Percentiles rank a stretch among this genome's conserved stretches.
These are phyloP conservation scores for Coniochaeta sp. DNA, from an alignment of 2,329 filamentous ascomycete genomes.

Conservation along the genomic window DNA sequence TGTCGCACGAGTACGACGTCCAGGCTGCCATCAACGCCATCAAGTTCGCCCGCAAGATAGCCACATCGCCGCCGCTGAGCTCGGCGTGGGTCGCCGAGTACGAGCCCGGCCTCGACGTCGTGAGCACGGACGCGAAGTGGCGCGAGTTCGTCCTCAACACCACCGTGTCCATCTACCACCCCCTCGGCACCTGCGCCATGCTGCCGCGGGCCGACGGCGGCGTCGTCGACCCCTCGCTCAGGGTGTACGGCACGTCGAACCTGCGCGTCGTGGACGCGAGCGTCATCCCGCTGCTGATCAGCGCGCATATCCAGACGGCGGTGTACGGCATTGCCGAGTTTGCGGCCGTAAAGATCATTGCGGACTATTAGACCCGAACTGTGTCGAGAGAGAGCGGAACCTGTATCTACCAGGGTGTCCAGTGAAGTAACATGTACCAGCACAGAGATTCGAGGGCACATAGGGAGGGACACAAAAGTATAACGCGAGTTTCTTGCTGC, in stretches of 20 bases:
- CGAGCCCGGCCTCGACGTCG: constrained; percentile 19
- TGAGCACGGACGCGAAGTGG: constrained; percentile 13
- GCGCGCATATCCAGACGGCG: constrained; percentile 12
- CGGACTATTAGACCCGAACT: background rate
- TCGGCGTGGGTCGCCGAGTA: constrained; percentile 24
- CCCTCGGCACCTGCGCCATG: constrained; percentile 13
- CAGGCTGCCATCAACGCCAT: constrained; percentile 13
- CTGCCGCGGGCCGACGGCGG: constrained; percentile 11
- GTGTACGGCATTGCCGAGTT: constrained; percentile 13
- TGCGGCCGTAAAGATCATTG: constrained; percentile 15
- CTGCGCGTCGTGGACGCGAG: constrained; percentile 14
- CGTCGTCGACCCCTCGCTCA: constrained; percentile 10
- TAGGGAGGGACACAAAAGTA: too few relatives aligned
- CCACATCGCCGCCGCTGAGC: constrained; percentile 21
- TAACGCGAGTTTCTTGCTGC: too few relatives aligned
- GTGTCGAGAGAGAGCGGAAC: too few relatives aligned
- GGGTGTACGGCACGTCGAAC: constrained; percentile 11
- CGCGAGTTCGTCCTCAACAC: background rate
- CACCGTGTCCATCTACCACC: constrained; percentile 8
- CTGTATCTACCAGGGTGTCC: too few relatives aligned
- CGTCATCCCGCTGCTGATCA: constrained; percentile 8
- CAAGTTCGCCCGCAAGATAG: constrained; percentile 24
- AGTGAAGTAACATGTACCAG: too few relatives aligned
- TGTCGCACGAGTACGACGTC: constrained; percentile 20
- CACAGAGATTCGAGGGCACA: too few relatives aligned